Evolutionary conservation across 805 yeast genomes (phyloP), one percentile per base, ranked within the genome.

Genomic region (Monosporozyma aquatica): DNA sequence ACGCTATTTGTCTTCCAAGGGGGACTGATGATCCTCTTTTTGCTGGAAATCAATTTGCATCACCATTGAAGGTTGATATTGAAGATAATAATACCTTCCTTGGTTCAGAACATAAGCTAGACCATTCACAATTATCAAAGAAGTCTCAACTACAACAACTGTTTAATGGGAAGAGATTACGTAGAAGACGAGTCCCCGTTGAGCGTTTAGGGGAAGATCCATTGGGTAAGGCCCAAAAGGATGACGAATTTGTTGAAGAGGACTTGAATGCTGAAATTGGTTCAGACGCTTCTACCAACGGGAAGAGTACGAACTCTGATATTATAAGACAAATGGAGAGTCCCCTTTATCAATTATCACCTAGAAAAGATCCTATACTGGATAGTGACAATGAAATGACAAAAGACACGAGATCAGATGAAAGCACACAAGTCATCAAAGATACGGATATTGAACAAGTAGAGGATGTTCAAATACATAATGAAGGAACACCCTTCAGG

Each of bases 131-230:
- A n/a, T n/a, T n/a, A n/a, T n/a, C n/a, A n/a, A n/a, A n/a, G n/a
- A n/a, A 22, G 24, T 25, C 21, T 29, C 62, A 68, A 36, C 73
- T 71, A 25, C 61, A 67, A 17, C 66, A 68, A 29, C 58, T 76
- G 21, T 68, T 71, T 48, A 68, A 70, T 44, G 71, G 75, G 1
- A 70, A 77, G 33, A 66, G 79, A 47, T 55, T 61, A 22, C 71
- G 73, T 42, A 65, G 72, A 26, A 56, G 56, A 30, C 25, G 51
- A 53, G 10, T 51, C 7, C 40, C 34, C 14, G 22, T 21, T 3
- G 3, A 13, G 3, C 30, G 33, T 13, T 14, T 18, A 18, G 43
- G 30, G 1, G 41, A 53, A 1, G 68, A 57, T 45, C 68, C 61
- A 18, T 48, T 61, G 40, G 67, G 63, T 0, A 63, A 60, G 22